Percentiles rank a stretch among this genome's conserved stretches.
phyloP scores from a whole-genome alignment of 2,329 filamentous ascomycete genomes.

The Aureobasidium sp. region DNA sequence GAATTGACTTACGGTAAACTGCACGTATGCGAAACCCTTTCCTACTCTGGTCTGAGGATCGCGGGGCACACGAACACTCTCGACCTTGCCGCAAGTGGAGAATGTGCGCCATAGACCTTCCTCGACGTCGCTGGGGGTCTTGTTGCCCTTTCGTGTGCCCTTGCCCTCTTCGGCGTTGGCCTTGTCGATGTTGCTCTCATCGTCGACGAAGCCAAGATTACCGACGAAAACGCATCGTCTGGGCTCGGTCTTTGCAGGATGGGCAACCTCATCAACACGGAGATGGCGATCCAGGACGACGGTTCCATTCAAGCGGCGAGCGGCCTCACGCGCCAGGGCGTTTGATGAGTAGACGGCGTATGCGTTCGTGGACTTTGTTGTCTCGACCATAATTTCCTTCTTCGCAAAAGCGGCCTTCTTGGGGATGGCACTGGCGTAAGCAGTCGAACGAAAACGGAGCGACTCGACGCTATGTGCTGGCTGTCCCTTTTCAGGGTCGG shows the following conservation, averaged over 20 bases:
- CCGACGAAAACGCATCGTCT: conserved; percentile 92
- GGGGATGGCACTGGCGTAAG: conserved; percentile 73
- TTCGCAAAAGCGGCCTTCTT: conserved; percentile 94
- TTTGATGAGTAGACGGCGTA: conserved; percentile 82
- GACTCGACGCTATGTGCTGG: conserved; percentile 72
- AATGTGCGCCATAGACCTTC: conserved; percentile 89
- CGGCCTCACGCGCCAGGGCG: conserved; percentile 68
- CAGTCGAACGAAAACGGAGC: conserved; percentile 86
- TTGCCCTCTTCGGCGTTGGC: conserved; percentile 55
- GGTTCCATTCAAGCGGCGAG: conserved; percentile 72
- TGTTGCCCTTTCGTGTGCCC: conserved; percentile 61
- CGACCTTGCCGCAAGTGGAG: conserved; percentile 69
- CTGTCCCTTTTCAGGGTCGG: conserved; percentile 35
- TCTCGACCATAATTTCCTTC: conserved; percentile 82
- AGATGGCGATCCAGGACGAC: conserved; percentile 80
- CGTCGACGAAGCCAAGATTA: conserved; percentile 92
- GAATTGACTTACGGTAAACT: conserved; percentile 55
- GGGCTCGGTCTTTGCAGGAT: conserved; percentile 75
- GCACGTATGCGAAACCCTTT: conserved; percentile 96
- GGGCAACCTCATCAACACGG: conserved; percentile 82
- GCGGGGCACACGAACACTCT: conserved; percentile 86
- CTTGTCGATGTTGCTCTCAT: conserved; percentile 63
- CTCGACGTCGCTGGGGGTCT: conserved; percentile 72
- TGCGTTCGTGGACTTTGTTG: conserved; percentile 87
- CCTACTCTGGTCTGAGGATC: conserved; percentile 87